Base-by-base conservation (phyloP, 2,329 filamentous ascomycete genomes). In the Dichotomopilus funicola region DNA sequence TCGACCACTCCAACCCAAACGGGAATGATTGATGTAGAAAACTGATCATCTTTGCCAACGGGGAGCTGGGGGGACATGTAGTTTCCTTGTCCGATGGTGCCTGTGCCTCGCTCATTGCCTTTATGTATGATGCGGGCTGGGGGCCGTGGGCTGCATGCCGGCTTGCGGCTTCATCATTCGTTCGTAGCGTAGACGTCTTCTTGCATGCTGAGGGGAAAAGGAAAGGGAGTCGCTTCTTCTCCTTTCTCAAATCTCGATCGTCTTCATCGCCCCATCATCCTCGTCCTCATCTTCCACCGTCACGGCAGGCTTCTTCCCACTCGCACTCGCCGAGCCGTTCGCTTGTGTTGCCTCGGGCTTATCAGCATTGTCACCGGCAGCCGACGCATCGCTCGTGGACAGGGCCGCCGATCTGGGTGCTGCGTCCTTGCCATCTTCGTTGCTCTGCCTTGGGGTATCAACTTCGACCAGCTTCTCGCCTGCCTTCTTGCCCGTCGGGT, bases 221-320 rank as follows among this genome's bases (percentile, higher is more conserved):
- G 3, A 27, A 27, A 27, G 19, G 19, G 8, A 37, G 12, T 40
- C 42, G 41, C 11, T 41, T 51, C 34, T 4, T 34, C 45, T 6
- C 19, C 33, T n/a, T 13, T 36, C 31, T 65, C 71, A 83, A 63
- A 83, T 83, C 69, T 82, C 79, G 69, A 83, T 83, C 58, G 78
- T 80, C 72, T 81, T 83, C 79, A 83, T 81, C 36, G 73, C 71
- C 57, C 19, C 19, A 27, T 27, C 19, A 3, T 80, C 71, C 57
- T 80, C 79, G 9, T 70, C 62, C 56, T 80, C 79, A 9, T 70
- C 62, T 41, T 72, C 69, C 53, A 72, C 71, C 6, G 70, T 27
- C 19, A 27, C 65, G 55, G 63, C 65, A 55, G 63, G 43, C 44
- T 73, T 68, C 65, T 78, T 79, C 56, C 73, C 75, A 58, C 75